These are phyloP conservation scores for Platanus orientalis DNA, from an alignment of 164 flowering plant genomes.

Conservation along the genomic window DNA sequence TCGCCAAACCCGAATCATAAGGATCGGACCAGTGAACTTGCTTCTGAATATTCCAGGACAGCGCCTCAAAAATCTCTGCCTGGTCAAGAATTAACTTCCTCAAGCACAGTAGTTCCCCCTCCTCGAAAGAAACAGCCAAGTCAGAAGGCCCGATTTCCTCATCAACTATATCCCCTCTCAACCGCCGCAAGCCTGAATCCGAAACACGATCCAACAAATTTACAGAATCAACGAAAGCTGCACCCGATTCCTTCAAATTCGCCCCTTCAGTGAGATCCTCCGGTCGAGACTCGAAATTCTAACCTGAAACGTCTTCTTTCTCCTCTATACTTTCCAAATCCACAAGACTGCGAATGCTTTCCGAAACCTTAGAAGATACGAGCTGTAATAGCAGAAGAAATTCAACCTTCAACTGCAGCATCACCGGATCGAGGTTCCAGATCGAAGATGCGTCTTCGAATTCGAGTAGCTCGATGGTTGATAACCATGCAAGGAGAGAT, in stretches of 20 bases:
- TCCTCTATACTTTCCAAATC: constrained; percentile 30
- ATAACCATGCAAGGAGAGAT: constrained; percentile 59
- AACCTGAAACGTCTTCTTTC: constrained; percentile 17
- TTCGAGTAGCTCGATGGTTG: constrained; percentile 56
- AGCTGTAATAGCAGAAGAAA: constrained; percentile 56
- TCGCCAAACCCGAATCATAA: constrained; percentile 48
- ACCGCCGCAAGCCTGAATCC: constrained; percentile 51
- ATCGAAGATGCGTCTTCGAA: constrained; percentile 37
- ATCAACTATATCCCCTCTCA: constrained; percentile 33
- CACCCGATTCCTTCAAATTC: constrained; percentile 24
- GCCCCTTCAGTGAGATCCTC: constrained; percentile 25
- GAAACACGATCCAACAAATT: constrained; percentile 37
- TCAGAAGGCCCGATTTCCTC: constrained; percentile 5
- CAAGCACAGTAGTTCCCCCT: constrained; percentile 50
- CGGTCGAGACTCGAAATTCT: constrained; percentile 22
- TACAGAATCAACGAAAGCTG: constrained; percentile 28
- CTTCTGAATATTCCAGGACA: constrained; percentile 60
- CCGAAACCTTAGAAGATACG: constrained; percentile 40
- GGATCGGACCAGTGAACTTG: constrained; percentile 46
- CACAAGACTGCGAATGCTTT: constrained; percentile 16
- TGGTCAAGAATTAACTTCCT: constrained; percentile 46
- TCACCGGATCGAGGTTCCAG: constrained; percentile 51
- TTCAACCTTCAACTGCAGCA: constrained; percentile 59
- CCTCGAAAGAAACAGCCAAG: constrained; percentile 27
- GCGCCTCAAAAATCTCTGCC: constrained; percentile 60